Evolutionary conservation across 2,329 filamentous ascomycete species (phyloP), one percentile per base, ranked within the genome.

Genomic region (Ampelomyces quisqualis): DNA sequence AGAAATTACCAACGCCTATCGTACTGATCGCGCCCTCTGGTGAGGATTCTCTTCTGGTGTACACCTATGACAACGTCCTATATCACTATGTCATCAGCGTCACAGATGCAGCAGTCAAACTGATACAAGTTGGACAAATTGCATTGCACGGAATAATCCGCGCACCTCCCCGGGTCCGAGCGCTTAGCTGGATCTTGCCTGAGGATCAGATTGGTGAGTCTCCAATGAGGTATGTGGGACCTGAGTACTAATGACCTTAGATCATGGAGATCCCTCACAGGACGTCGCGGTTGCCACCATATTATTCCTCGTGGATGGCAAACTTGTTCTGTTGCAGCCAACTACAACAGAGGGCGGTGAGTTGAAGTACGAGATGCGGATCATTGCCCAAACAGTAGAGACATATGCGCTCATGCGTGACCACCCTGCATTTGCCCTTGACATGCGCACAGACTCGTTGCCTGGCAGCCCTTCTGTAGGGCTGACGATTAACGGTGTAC

Each of bases 321-420:
- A 98, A 66, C 80, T 98, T 14, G 93, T 97, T 8, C 73, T 97
- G 24, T 77, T 98, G 34, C 89, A 94, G 51, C 91, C 93, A 1
- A 90, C 89, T 1, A 75, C 88, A 4, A 90, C 87, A 36, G 86
- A 88, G 34, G 81, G 86, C 29, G 87, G 88, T 4, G 86, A 90
- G 55, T 77, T 96, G 36, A 97, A 96, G 72, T 98, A 98, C 62
- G 91, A 97, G 62, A 98, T 98, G 93, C 86, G 90, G 7, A 86
- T 97, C 44, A 86, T 98, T 62, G 90, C 90, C 9, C 89, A 96
- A 58, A 94, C 95, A 58, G 90, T 97, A 27, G 93, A 98, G 66
- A 97, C 93, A 59, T 96, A 95, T 65, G 85, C 85, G 38, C 82
- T 93, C 57, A 94, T 94, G 82, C 84, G 90, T 50, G 93, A 98